These are phyloP conservation scores for Picea sitchensis DNA, from an alignment of 75 land plant genomes.

Conservation along the genomic window DNA sequence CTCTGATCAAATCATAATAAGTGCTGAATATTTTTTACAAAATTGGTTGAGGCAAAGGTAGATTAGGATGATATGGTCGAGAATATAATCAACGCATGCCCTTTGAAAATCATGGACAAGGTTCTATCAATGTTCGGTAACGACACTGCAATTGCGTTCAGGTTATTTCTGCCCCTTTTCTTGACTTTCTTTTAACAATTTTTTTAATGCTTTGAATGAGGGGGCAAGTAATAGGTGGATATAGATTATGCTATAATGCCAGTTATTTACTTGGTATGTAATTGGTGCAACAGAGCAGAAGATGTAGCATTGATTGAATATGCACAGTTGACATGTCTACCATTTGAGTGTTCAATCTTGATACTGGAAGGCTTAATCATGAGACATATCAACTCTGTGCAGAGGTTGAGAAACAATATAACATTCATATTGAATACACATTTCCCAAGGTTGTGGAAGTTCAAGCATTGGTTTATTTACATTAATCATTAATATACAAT, in stretches of 20 bases:
- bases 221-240: background rate
- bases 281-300: constrained; percentile 73
- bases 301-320: constrained; percentile 91
- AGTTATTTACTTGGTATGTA: background rate
- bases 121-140: constrained; percentile 75
- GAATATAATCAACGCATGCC: constrained; percentile 62
- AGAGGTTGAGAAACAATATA: constrained; percentile 84
- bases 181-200: too few species aligned
- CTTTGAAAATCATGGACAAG: constrained; percentile 83
- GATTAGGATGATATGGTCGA: constrained; percentile 30
- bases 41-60: too few species aligned
- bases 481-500: too few species aligned
- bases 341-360: constrained; percentile 84
- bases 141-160: constrained; percentile 97
- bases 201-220: background rate
- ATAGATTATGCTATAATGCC: background rate
- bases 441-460: constrained; percentile 91
- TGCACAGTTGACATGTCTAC: constrained; percentile 70
- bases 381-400: constrained; percentile 74
- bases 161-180: constrained; percentile 29
- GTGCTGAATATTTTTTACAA: too few species aligned
- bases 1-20: too few species aligned
- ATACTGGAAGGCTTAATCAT: constrained; percentile 80
- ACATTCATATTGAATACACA: constrained; percentile 86
- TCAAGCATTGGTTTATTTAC: constrained; percentile 47